Percentiles rank a stretch among this genome's conserved stretches.
Evolutionary conservation across 345 rosid genomes (phyloP).

Genomic region (Garcia nutans): DNA sequence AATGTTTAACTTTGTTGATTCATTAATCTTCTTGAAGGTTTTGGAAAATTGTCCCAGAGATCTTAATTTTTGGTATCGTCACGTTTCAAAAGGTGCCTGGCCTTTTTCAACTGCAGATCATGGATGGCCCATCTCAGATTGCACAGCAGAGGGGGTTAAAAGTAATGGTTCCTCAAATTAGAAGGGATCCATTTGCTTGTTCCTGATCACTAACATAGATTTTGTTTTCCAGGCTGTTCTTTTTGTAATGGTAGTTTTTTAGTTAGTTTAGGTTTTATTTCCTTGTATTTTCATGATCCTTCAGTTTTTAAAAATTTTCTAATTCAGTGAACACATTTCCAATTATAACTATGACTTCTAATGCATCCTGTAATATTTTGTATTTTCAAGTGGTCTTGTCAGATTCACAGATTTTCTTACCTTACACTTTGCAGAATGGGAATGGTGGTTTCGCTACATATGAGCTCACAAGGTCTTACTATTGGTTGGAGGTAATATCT

Average conservation of each 20-base stretch:
- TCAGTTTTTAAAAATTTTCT: too few species aligned
- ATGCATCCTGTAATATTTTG: too few species aligned
- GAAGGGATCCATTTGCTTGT: constrained; percentile 9
- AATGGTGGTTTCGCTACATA: constrained; percentile 87
- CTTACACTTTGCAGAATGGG: constrained; percentile 48
- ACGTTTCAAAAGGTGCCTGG: constrained; percentile 99
- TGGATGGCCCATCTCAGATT: constrained; percentile 97
- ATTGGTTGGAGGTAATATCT: constrained; percentile 77
- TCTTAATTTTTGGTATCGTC: constrained; percentile 80
- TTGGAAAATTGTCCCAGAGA: constrained; percentile 82
- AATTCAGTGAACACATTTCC: too few species aligned
- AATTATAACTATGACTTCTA: too few species aligned
- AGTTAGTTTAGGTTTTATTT: too few species aligned
- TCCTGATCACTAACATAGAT: constrained; percentile 5
- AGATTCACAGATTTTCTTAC: not conserved
- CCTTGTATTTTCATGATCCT: too few species aligned
- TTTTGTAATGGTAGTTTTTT: too few species aligned
- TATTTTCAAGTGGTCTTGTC: not conserved
- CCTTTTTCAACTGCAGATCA: constrained; percentile 97
- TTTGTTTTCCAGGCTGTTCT: constrained; percentile 61
- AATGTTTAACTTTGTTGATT: constrained; percentile 14
- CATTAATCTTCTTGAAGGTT: constrained; percentile 49
- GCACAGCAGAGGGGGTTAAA: constrained; percentile 95
- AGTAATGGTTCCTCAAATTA: constrained; percentile 39
- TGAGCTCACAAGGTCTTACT: constrained; percentile 88